These are phyloP conservation scores for Fusarium robinianum DNA, from an alignment of 2,329 filamentous ascomycete species.

Conservation along the genomic window DNA sequence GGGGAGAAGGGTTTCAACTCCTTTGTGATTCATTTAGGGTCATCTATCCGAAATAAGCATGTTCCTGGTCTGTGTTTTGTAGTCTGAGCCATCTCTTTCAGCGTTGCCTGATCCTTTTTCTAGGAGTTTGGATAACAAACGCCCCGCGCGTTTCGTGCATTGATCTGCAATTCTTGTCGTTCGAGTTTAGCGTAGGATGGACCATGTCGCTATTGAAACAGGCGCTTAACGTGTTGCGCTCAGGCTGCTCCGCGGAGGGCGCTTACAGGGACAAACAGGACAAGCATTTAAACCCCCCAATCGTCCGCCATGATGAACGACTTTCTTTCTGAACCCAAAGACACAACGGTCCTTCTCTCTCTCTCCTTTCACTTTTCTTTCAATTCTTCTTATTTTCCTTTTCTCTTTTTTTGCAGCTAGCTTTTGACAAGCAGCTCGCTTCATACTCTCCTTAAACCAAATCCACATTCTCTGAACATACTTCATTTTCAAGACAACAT, in stretches of 20 bases:
- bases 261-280: background rate
- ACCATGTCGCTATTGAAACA: background rate
- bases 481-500: background rate
- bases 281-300: background rate
- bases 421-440: background rate
- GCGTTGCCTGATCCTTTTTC: constrained; percentile 1
- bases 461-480: background rate
- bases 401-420: background rate
- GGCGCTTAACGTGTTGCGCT: constrained; percentile 2
- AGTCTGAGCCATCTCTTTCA: too few relatives aligned
- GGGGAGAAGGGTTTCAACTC: background rate
- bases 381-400: background rate
- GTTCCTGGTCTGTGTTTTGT: too few relatives aligned
- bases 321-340: background rate
- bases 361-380: background rate
- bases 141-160: background rate
- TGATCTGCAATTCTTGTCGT: background rate
- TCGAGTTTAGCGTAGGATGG: background rate
- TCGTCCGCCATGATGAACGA: background rate
- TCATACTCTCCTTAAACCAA: background rate
- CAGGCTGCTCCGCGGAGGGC: background rate
- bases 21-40: too few relatives aligned
- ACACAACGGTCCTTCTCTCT: too few relatives aligned
- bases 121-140: background rate
- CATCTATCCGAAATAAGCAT: too few relatives aligned